phyloP scores from a whole-genome alignment of 106 monocot genomes.

The Allium sativum region DNA sequence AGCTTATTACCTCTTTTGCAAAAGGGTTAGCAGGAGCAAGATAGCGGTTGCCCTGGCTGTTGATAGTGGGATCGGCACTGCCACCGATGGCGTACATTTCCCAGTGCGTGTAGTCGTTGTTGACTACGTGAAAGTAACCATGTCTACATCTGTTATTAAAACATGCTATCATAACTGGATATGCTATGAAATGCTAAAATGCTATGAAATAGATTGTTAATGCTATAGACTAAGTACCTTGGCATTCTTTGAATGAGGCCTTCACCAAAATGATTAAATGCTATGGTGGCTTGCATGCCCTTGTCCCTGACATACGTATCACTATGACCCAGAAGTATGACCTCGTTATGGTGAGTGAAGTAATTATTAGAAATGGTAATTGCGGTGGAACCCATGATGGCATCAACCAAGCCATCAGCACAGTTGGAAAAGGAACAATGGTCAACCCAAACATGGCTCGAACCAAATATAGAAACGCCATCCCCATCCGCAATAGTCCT shows the following conservation, averaged over 20 bases:
- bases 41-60: slow-evolving; percentile 47
- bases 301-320: slow-evolving; percentile 37
- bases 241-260: slow-evolving; percentile 49
- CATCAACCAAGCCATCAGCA: slow-evolving; percentile 68
- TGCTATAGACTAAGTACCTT: slow-evolving; percentile 9
- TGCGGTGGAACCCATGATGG: slow-evolving; percentile 56
- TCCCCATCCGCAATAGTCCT: slow-evolving; percentile 52
- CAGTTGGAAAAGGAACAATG: slow-evolving; percentile 55
- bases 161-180: not conserved
- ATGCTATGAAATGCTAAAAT: not conserved
- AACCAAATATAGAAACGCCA: slow-evolving; percentile 46
- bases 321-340: slow-evolving; percentile 43
- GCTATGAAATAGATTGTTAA: not conserved
- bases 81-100: slow-evolving; percentile 48
- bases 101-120: slow-evolving; percentile 49
- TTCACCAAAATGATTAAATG: slow-evolving; percentile 50
- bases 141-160: slow-evolving; percentile 26
- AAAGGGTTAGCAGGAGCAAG: slow-evolving; percentile 32
- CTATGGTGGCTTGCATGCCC: slow-evolving; percentile 39
- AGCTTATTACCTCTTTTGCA: slow-evolving; percentile 25
- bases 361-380: slow-evolving; percentile 61
- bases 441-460: slow-evolving; percentile 53
- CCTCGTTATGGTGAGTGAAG: slow-evolving; percentile 62
- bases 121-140: slow-evolving; percentile 47
- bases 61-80: slow-evolving; percentile 39